Percentiles rank a stretch among this genome's conserved stretches.
These are phyloP conservation scores for Malus hybrid DNA, from an alignment of 331 rosid genomes.

Conservation along the genomic window DNA sequence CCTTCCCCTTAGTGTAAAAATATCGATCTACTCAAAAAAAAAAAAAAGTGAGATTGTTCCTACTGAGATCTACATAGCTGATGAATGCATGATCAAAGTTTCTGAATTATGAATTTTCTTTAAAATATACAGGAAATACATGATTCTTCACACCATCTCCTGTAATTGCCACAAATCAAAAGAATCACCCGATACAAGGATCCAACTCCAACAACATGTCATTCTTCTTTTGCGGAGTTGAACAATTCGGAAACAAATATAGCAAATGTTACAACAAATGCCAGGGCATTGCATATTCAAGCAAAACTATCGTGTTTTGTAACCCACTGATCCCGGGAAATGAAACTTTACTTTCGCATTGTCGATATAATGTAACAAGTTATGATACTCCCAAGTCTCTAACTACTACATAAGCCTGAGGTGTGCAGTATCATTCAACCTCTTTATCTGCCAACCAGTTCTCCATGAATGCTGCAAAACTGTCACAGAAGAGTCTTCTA, in stretches of 20 bases:
- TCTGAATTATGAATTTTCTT: not conserved
- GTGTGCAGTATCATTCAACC: constrained; percentile 79
- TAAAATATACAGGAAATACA: constrained; percentile 18
- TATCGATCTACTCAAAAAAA: too few species aligned
- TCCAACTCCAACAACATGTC: constrained; percentile 36
- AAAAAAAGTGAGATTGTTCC: not conserved
- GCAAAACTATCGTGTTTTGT: constrained; percentile 18
- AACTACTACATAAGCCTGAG: constrained; percentile 72
- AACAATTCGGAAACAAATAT: constrained; percentile 13
- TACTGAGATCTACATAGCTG: not conserved
- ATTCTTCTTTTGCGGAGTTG: constrained; percentile 15
- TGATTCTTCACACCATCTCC: constrained; percentile 8
- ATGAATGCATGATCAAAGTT: not conserved
- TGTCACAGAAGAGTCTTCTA: constrained; percentile 89
- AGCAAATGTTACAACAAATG: constrained; percentile 44
- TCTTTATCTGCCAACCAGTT: constrained; percentile 94
- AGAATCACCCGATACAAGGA: constrained; percentile 54
- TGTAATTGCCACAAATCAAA: constrained; percentile 33
- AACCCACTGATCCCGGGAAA: constrained; percentile 23
- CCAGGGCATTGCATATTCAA: constrained; percentile 9
- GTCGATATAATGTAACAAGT: constrained; percentile 1
- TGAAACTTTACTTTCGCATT: not conserved
- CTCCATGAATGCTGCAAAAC: constrained; percentile 86
- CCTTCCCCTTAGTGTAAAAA: too few species aligned
- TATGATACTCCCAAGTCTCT: constrained; percentile 6